Evolutionary conservation across 192 early-diverging fungal genomes (phyloP), one percentile per base, ranked within the genome.

Genomic region (Phycomyces nitens): DNA sequence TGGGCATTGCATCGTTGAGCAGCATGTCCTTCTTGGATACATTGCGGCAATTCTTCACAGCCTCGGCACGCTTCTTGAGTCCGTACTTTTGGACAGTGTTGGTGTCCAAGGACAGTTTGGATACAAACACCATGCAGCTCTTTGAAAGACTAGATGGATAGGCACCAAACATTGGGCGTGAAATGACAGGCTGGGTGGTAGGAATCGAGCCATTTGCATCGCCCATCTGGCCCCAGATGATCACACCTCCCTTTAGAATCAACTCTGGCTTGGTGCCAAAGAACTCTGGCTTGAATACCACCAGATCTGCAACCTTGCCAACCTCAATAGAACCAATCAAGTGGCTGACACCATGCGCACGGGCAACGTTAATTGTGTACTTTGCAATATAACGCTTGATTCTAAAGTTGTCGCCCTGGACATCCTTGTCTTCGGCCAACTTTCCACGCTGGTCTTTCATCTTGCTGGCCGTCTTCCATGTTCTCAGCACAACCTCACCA

Each of bases 361-460:
- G 84, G 20, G 96, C 94, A 80, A 94, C 93, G 71, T 98, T 98
- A 73, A 98, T 93, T 1, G 96, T 97, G 73, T 98, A 98, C 75
- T 98, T 98, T 21, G 96, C 91, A 68, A 98, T 84, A 68, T 97
- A 98, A 15, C 96, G 82, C 68, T 84, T 84, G 67, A 93, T 91
- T 43, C 94, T 78, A 77, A 92, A 94, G 68, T 98, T 98, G 42
- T 98, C 94, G 1, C 85, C 86, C 16, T 72, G 74, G 2, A 79
- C 80, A 38, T 74, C 69, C 0, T 64, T 26, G 39, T 87, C 85
- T 27, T 75, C 52, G 10, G 66, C 41, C 39, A 92, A 74, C 58
- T 82, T 84, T 15, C 91, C 89, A 42, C 94, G 79, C 58, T 90
- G 83, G 21, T 82, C 69, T 76, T 95, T 94, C 94, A 96, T 96